A percentile compares a stretch with the other conserved stretches of the same genome.
Conservation (phyloP, 1,139 yeast species). For the Yamadazyma blattariae region DNA sequence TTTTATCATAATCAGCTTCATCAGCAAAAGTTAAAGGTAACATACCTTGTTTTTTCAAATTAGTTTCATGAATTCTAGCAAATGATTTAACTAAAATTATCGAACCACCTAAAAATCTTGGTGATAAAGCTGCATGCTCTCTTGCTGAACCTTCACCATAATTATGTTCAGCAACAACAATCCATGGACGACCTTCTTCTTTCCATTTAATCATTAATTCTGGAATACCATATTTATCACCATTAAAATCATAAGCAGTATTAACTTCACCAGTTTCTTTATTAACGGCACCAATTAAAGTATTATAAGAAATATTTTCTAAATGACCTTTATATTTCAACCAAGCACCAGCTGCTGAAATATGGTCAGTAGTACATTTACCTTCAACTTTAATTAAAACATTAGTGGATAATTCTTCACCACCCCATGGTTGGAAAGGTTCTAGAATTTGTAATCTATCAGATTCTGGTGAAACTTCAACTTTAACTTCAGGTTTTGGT, state of each 20-base stretch:
- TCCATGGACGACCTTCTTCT: conserved; percentile 80
- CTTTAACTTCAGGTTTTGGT: conserved; percentile 65
- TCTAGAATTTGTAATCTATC: conserved; percentile 74
- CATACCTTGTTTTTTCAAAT: conserved; percentile 53
- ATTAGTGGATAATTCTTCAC: conserved; percentile 72
- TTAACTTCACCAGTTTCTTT: conserved; percentile 96
- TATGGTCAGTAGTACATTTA: conserved; percentile 97
- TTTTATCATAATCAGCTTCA: conserved; percentile 81
- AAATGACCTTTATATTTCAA: conserved; percentile 96
- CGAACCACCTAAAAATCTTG: conserved; percentile 98
- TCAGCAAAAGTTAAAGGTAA: conserved; percentile 92
- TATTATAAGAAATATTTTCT: conserved; percentile 92
- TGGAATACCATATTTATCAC: conserved; percentile 78
- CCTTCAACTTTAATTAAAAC: conserved; percentile 91
- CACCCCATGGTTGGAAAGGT: conserved; percentile 85
- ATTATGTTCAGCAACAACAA: conserved; percentile 94
- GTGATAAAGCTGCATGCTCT: conserved; percentile 99
- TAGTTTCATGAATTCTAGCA: conserved; percentile 81
- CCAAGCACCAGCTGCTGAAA: conserved; percentile 99
- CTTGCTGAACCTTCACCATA: conserved; percentile 99
- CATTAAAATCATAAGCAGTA: conserved; percentile 84
- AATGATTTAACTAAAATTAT: conserved; percentile 96
- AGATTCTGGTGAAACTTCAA: conserved; percentile 74
- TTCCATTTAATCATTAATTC: conserved; percentile 97
- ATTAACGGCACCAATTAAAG: conserved; percentile 94